Base-by-base conservation (phyloP, 306 rosid species). In the Acacia melanoxylon region DNA sequence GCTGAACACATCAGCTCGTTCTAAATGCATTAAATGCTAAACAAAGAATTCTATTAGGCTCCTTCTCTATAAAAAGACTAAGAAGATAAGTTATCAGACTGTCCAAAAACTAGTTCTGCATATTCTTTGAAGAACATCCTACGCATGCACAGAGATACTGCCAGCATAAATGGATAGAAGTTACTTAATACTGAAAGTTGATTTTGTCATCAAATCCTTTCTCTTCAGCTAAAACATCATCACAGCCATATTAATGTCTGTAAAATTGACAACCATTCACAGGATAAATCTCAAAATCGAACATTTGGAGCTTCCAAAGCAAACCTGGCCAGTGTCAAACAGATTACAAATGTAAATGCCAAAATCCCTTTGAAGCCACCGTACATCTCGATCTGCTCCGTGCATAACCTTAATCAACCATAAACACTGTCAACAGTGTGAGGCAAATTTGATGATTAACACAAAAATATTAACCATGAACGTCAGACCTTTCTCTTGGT, bases 271-370 rank as follows among this genome's bases (percentile, higher is more conserved):
- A 42, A 74, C 25, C 51, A 20, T 46, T 29, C 42, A 40, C 37
- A 13, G 54, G 72, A 16, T 29, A 66, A 37, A 63, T 68, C 27
- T 33, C 46, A 63, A 51, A 29, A 78, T 54, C 75, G 58, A 85
- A 79, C 22, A 44, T 41, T 63, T 74, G 67, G 31, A 70, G 51
- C 45, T 79, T 83, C 37, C 10, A 13, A 72, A 41, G 76, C 85
- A 88, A 79, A 95, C 99, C 99, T 93, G 99, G 86, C 97, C 91
- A 40, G 98, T 95, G 87, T 95, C 99, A 77, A 93, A 95, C 83
- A 95, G 73, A 89, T 95, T 95, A 88, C 98, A 95, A 78, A 95
- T 31, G 74, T 95, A 95, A 79, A 95, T 95, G 87, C 98, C 98
- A 82, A 93, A 95, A 83, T 95, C 98, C 62, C 97, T 91, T 87